A percentile compares a stretch with the other conserved stretches of the same genome.
These are phyloP conservation scores for Pleurotus cornucopiae DNA, from an alignment of 768 basidiomycete genomes.

Conservation along the genomic window DNA sequence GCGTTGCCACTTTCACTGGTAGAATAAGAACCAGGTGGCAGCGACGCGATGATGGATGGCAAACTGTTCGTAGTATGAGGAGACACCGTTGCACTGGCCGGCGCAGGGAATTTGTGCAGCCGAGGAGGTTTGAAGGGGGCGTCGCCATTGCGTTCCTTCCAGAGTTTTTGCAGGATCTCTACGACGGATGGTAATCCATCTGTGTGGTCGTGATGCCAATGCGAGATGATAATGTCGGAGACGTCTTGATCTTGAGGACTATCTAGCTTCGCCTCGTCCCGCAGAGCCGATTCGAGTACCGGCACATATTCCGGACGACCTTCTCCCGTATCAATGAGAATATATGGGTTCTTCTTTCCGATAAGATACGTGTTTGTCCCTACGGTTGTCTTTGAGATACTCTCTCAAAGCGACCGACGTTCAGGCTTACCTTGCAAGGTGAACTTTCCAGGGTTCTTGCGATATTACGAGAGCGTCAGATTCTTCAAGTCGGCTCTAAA, in stretches of 20 bases:
- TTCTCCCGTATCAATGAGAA: conserved; percentile 82
- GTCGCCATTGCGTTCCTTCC: conserved; percentile 44
- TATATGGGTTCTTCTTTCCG: conserved; percentile 64
- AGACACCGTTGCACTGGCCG: conserved; percentile 14
- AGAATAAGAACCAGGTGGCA: conserved; percentile 42
- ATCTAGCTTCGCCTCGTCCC: conserved; percentile 20
- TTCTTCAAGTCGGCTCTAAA: too few relatives aligned
- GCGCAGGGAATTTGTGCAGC: conserved; percentile 67
- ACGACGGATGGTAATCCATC: conserved; percentile 74
- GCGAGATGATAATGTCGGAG: conserved; percentile 89
- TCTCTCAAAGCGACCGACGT: background rate
- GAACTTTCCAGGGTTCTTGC: conserved; percentile 83
- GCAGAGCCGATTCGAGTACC: conserved; percentile 59
- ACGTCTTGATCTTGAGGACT: conserved; percentile 49
- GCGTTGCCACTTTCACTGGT: conserved; percentile 35
- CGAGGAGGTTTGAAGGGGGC: conserved; percentile 60
- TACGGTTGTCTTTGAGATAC: conserved; percentile 18
- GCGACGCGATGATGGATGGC: conserved; percentile 32
- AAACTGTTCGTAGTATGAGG: conserved; percentile 29
- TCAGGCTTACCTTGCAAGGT: conserved; percentile 68
- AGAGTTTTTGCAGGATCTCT: conserved; percentile 55
- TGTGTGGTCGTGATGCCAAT: conserved; percentile 87
- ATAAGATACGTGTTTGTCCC: conserved; percentile 91
- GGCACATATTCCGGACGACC: conserved; percentile 66
- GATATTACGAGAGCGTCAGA: background rate